Evolutionary conservation across 139 green algal species (phyloP).

Genomic region (Asterochloris sp.): DNA sequence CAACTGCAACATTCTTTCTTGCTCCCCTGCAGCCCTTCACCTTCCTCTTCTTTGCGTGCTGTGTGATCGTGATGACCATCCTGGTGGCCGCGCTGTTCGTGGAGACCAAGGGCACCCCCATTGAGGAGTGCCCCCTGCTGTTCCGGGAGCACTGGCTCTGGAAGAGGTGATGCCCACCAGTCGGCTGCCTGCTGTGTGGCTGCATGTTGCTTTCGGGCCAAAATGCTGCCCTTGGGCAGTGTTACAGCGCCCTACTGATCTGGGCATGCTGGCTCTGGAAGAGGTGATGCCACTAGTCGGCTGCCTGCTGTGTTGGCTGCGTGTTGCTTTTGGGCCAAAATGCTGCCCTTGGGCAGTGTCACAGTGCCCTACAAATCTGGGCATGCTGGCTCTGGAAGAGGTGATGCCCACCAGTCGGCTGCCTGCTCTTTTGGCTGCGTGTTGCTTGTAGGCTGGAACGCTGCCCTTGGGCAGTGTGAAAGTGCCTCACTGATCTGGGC

Average conservation of each 20-base stretch:
- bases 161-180: slow-evolving; percentile 13
- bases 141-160: slow-evolving; percentile 44
- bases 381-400: slow-evolving; percentile 39
- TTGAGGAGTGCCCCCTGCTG: slow-evolving; percentile 38
- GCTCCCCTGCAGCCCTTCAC: slow-evolving; percentile 37
- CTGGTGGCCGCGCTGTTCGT: slow-evolving; percentile 48
- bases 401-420: not conserved
- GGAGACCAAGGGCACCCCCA: slow-evolving; percentile 52
- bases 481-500: slow-evolving; percentile 26
- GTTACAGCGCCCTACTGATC: slow-evolving; percentile 15
- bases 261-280: slow-evolving; percentile 41
- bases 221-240: too few relatives aligned
- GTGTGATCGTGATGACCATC: slow-evolving; percentile 53
- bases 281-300: too few relatives aligned
- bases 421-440: not conserved
- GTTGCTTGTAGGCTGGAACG: too few relatives aligned
- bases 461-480: too few relatives aligned
- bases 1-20: too few relatives aligned
- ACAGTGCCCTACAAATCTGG: slow-evolving; percentile 25
- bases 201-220: too few relatives aligned
- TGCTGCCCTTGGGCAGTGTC: too few relatives aligned
- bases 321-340: too few relatives aligned
- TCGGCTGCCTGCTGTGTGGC: too few relatives aligned
- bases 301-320: too few relatives aligned
- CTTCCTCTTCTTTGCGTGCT: slow-evolving; percentile 62